Conservation (phyloP, 2,329 filamentous ascomycete species). For the Zalaria sp. region DNA sequence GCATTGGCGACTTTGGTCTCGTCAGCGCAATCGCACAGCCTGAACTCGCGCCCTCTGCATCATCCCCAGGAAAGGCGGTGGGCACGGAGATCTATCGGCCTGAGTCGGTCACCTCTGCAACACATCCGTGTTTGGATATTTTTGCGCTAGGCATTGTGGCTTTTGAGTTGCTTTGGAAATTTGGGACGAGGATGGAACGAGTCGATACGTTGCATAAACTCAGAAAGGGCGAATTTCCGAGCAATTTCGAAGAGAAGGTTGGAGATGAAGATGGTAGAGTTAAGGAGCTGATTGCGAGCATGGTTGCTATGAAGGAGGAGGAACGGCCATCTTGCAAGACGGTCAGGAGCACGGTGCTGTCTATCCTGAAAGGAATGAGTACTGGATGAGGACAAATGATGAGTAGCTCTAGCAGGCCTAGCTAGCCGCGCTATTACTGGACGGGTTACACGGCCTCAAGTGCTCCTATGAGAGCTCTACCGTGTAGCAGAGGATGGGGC, state of each 20-base stretch:
- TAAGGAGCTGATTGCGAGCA: constrained; percentile 14
- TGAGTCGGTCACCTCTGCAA: constrained; percentile 15
- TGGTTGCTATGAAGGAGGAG: constrained; percentile 19
- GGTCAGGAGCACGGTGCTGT: constrained; percentile 6
- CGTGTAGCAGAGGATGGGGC: no score
- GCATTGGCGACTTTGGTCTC: constrained; percentile 56
- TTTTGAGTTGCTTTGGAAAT: constrained; percentile 45
- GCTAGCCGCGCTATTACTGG: no score
- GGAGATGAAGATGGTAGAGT: constrained; percentile 12
- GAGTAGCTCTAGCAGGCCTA: no score
- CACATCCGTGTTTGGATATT: constrained; percentile 43
- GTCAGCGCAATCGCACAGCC: constrained; percentile 39
- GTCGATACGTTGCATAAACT: constrained; percentile 19
- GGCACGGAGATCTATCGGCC: constrained; percentile 52
- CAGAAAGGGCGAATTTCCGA: constrained; percentile 17
- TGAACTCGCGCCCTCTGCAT: constrained; percentile 4
- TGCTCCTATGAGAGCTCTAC: no score
- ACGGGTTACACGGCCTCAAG: no score
- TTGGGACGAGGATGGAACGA: constrained; percentile 31
- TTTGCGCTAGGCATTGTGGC: constrained; percentile 48
- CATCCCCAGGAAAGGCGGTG: constrained; percentile 28
- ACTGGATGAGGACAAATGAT: no score
- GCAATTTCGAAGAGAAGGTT: constrained; percentile 13
- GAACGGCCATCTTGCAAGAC: constrained; percentile 16
- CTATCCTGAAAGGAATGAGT: no score